phyloP scores from a whole-genome alignment of 176 grass and related monocot species.

The Stipa capillata region DNA sequence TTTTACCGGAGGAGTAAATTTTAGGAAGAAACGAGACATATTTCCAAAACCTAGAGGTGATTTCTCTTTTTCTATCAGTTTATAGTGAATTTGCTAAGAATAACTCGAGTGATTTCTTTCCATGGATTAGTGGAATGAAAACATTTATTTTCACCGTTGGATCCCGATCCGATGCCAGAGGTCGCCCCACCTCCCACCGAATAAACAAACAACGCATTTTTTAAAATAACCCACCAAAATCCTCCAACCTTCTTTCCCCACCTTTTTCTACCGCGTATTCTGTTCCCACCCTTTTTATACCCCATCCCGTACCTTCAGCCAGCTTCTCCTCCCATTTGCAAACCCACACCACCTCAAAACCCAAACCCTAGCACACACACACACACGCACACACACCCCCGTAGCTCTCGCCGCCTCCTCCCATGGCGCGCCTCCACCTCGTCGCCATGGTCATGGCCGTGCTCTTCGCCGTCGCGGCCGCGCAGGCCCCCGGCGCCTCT shows the following conservation, averaged over 20 bases:
- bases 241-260: background rate
- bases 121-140: no score
- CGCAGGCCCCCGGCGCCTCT: conserved; percentile 25
- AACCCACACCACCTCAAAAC: conserved; percentile 20
- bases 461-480: conserved; percentile 2
- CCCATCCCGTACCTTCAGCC: background rate
- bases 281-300: conserved; percentile 15
- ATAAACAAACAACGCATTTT: no score
- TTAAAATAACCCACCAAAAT: no score
- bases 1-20: no score
- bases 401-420: background rate
- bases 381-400: no score
- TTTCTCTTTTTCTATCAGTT: no score
- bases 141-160: background rate
- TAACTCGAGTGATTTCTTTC: no score
- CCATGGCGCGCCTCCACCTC: conserved; percentile 32
- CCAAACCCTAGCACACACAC: conserved; percentile 33
- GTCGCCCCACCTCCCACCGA: background rate
- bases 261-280: background rate
- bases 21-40: no score
- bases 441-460: conserved; percentile 14
- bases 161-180: background rate
- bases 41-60: no score
- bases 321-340: background rate
- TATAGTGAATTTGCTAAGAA: no score